Percentiles rank a stretch among this genome's conserved stretches.
These are phyloP conservation scores for Aspergillus texensis DNA, from an alignment of 2,329 filamentous ascomycete species.

Conservation along the genomic window DNA sequence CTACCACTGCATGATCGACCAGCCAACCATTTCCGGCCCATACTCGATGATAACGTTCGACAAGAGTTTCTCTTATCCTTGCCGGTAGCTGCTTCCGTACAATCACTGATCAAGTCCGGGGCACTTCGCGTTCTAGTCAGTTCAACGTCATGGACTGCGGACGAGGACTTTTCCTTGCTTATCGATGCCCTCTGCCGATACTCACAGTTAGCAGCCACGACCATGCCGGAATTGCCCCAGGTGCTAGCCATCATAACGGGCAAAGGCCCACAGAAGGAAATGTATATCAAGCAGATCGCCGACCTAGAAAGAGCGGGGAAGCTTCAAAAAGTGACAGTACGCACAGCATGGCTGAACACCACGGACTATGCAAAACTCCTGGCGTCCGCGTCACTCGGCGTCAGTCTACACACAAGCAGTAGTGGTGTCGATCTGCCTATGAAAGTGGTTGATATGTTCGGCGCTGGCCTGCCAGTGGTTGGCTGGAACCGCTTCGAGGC, in stretches of 20 bases:
- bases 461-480: conserved; percentile 84
- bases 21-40: conserved; percentile 76
- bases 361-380: conserved; percentile 83
- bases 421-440: conserved; percentile 96
- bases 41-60: conserved; percentile 54
- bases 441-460: conserved; percentile 99
- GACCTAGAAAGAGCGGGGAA: conserved; percentile 63
- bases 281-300: conserved; percentile 70
- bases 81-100: conserved; percentile 64
- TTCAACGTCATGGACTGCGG: conserved; percentile 95
- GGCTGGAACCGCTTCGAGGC: conserved; percentile 86
- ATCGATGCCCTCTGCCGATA: conserved; percentile 81
- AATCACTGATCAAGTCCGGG: conserved; percentile 60
- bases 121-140: conserved; percentile 75
- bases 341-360: conserved; percentile 82
- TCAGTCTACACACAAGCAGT: conserved; percentile 89
- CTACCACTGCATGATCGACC: conserved; percentile 84
- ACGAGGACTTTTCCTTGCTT: conserved; percentile 90
- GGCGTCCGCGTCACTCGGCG: conserved; percentile 81
- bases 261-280: conserved; percentile 80
- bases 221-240: conserved; percentile 56
- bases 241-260: conserved; percentile 93
- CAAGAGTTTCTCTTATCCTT: conserved; percentile 65
- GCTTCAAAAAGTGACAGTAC: conserved; percentile 70
- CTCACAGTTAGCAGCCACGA: conserved; percentile 55